Base-by-base conservation (phyloP, 768 basidiomycete genomes). In the Postia placenta region DNA sequence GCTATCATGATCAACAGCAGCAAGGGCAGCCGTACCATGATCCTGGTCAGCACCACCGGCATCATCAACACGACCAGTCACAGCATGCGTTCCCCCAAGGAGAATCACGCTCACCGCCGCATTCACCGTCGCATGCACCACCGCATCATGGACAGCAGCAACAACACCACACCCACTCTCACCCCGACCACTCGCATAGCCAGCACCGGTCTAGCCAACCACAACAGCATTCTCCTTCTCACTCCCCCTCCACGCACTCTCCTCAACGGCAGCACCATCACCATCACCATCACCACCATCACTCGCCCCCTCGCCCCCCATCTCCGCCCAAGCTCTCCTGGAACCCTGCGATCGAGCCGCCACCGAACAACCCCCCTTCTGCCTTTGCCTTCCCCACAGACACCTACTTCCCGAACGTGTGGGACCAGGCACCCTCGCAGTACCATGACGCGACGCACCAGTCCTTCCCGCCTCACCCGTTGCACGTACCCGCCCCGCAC, bases 331-430 rank as follows among this genome's bases (percentile, higher is more conserved):
- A 85, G 65, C 58, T 85, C 30, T 61, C 75, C n/a, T 92, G 91
- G 89, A 87, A 92, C 66, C 81, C 90, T 9, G 80, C 85, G 15
- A 52, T 83, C 15, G 85, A 89, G 53, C 86, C 89, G 0, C 92
- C 92, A 3, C 89, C 92, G 3, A 81, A 73, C 26, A 70, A 68
- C 33, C 67, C 74, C 17, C 81, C 82, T 17, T 63, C 77, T 50
- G 56, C 66, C 0, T 78, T 73, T 58, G 77, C 74, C 56, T 89
- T 85, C 56, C 84, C 85, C n/a, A 63, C 76, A 26, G 78, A 85
- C 52, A 84, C 85, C 0, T 86, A 88, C 64, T 95, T 87, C 64
- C 75, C 82, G 28, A 92, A 94, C 61, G 74, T 81, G 24, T 97
- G 94, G 95, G 93, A 97, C 61, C 71, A 78, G 51, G 69, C 79